Percentiles rank a stretch among this genome's conserved stretches.
Evolutionary conservation across 2,329 filamentous ascomycete species (phyloP).

Genomic region (Aureobasidium subglaciale): DNA sequence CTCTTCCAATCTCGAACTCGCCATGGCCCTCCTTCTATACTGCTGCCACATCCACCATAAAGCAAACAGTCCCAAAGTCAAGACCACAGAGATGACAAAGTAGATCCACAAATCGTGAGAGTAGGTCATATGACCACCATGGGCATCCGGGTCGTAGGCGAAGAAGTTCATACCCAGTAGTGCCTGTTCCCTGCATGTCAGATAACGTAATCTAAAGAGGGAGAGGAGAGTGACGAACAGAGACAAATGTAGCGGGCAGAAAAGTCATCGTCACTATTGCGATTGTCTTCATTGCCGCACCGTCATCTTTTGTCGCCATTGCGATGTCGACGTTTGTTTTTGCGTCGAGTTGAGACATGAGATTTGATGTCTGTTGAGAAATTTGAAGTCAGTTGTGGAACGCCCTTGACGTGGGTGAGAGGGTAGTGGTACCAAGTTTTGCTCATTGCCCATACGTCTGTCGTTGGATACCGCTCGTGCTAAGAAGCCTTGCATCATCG

Average conservation of each 20-base stretch:
- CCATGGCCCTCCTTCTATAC: neutral
- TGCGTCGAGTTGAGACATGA: conserved; percentile 34
- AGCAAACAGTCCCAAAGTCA: neutral
- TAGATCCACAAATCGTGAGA: conserved; percentile 7
- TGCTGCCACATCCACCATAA: conserved; percentile 2
- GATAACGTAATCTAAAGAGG: neutral
- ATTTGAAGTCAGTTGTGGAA: no score
- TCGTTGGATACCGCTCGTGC: conserved; percentile 1
- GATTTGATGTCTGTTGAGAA: conserved; percentile 27
- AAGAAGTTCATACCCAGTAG: conserved; percentile 8
- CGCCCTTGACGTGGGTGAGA: no score
- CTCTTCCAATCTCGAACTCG: neutral
- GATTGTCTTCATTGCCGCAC: conserved; percentile 34
- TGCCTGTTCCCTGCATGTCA: neutral
- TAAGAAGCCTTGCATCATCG: neutral
- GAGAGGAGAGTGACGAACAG: neutral
- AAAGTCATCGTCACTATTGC: conserved; percentile 34
- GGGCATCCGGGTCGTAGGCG: neutral
- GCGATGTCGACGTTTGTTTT: conserved; percentile 13
- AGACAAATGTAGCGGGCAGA: conserved; percentile 25
- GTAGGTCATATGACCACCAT: neutral
- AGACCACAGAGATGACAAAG: neutral
- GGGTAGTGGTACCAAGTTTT: neutral
- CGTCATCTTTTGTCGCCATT: conserved; percentile 29
- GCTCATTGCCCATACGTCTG: neutral